These are phyloP conservation scores for Trichophyton schoenleinii DNA, from an alignment of 2,329 filamentous ascomycete genomes.

Conservation along the genomic window DNA sequence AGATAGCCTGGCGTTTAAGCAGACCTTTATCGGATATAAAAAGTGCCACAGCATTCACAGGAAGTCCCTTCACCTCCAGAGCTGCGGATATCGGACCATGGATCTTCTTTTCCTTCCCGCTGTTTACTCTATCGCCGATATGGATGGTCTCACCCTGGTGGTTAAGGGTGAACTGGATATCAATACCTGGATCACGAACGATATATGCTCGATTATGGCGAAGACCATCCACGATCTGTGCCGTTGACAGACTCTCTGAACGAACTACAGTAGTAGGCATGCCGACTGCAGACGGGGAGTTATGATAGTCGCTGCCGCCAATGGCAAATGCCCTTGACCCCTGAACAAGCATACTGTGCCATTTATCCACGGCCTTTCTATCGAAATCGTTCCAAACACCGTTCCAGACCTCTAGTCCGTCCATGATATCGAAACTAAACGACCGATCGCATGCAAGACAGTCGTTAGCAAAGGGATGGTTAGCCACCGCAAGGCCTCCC, in stretches of 20 bases:
- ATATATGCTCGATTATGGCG: conserved; percentile 14
- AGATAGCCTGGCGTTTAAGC: conserved; percentile 8
- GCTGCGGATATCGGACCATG: neutral
- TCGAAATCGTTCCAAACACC: conserved; percentile 10
- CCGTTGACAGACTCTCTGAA: conserved; percentile 11
- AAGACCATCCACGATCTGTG: conserved; percentile 13
- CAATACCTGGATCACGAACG: conserved; percentile 13
- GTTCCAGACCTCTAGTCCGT: conserved; percentile 17
- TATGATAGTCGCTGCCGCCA: conserved; percentile 15
- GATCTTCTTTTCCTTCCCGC: neutral
- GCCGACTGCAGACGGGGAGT: conserved; percentile 12
- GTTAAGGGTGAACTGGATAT: conserved; percentile 11
- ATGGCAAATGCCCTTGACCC: conserved; percentile 14
- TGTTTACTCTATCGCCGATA: conserved; percentile 7
- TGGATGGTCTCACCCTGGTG: neutral
- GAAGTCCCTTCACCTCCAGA: neutral
- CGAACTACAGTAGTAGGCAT: conserved; percentile 15
- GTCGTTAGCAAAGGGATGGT: conserved; percentile 14
- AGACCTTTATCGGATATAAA: conserved; percentile 13
- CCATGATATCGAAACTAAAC: conserved; percentile 15
- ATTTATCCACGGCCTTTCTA: conserved; percentile 13
- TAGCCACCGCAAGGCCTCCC: conserved; percentile 13
- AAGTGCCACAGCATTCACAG: conserved; percentile 7
- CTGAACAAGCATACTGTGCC: conserved; percentile 13
- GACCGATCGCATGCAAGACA: conserved; percentile 16